A percentile compares a stretch with the other conserved stretches of the same genome.
Evolutionary conservation across 2,329 filamentous ascomycete genomes (phyloP).

Genomic region (Penicillium sp.): DNA sequence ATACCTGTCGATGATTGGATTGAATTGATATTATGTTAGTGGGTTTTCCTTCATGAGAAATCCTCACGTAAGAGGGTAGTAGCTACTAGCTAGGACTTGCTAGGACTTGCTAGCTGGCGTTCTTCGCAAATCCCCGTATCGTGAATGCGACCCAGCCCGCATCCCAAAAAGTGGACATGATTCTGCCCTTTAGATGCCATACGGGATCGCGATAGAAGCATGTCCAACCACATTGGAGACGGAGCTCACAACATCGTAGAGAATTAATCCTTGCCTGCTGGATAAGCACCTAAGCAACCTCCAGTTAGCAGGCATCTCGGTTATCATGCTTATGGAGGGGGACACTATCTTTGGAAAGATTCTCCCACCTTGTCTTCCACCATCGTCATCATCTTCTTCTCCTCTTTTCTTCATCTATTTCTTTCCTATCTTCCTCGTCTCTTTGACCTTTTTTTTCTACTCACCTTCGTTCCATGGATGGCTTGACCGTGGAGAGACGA

Average conservation of each 20-base stretch:
- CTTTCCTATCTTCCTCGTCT: background rate
- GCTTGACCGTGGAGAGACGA: slow-evolving; percentile 12
- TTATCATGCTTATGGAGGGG: background rate
- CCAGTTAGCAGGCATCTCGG: background rate
- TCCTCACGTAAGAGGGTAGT: background rate
- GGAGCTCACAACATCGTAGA: background rate
- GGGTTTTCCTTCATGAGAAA: background rate
- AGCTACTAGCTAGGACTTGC: background rate
- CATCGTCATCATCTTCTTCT: background rate
- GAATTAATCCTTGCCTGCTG: slow-evolving; percentile 2
- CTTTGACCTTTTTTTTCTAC: slow-evolving; percentile 3
- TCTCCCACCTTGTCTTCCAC: background rate
- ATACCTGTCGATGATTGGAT: background rate
- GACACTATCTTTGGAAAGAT: slow-evolving; percentile 3
- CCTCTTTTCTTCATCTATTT: background rate
- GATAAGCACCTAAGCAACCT: slow-evolving; percentile 9
- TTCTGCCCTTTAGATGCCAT: background rate
- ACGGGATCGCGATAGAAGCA: slow-evolving; percentile 4
- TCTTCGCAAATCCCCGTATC: slow-evolving; percentile 11
- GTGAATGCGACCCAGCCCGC: slow-evolving; percentile 23
- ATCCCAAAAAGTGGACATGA: slow-evolving; percentile 16
- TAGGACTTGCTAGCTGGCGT: background rate
- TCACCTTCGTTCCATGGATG: slow-evolving; percentile 15
- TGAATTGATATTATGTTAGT: background rate
- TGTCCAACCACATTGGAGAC: slow-evolving; percentile 1